phyloP scores from a whole-genome alignment of 169 alveolate species.

The Perkinsus chesapeaki region DNA sequence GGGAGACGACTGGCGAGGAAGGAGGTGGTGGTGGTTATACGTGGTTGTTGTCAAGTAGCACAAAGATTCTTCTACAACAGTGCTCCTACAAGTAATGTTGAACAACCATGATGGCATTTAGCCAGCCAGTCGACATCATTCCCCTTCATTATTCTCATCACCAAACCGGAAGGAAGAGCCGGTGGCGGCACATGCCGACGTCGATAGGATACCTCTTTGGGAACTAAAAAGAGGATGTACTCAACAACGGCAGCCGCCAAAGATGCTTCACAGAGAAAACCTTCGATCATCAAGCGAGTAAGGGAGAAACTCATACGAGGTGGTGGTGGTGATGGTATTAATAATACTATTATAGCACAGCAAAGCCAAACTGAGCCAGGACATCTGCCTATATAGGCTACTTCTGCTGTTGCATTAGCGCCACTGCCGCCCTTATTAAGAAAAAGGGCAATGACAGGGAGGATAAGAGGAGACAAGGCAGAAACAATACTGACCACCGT shows the following conservation, averaged over 20 bases:
- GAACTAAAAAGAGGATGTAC: neutral
- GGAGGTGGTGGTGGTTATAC: too few relatives aligned
- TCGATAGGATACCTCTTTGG: neutral
- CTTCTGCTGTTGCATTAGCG: too few relatives aligned
- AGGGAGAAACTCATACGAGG: neutral
- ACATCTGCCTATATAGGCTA: too few relatives aligned
- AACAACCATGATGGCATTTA: neutral
- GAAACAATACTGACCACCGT: too few relatives aligned
- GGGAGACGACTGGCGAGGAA: neutral
- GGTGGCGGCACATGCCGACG: neutral
- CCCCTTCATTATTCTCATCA: too few relatives aligned
- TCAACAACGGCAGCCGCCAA: neutral
- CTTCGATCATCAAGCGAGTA: neutral
- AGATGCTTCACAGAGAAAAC: neutral
- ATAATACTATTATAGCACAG: neutral
- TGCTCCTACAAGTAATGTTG: too few relatives aligned
- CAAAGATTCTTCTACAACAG: too few relatives aligned
- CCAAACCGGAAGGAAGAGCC: neutral
- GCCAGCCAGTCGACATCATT: neutral
- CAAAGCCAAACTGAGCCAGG: neutral
- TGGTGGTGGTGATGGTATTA: neutral
- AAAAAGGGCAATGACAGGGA: neutral
- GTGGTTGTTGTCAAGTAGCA: too few relatives aligned
- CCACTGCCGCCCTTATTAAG: too few relatives aligned
- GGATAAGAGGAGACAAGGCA: too few relatives aligned